Conservation (phyloP, 345 rosid genomes). For the Hibiscus trionum region DNA sequence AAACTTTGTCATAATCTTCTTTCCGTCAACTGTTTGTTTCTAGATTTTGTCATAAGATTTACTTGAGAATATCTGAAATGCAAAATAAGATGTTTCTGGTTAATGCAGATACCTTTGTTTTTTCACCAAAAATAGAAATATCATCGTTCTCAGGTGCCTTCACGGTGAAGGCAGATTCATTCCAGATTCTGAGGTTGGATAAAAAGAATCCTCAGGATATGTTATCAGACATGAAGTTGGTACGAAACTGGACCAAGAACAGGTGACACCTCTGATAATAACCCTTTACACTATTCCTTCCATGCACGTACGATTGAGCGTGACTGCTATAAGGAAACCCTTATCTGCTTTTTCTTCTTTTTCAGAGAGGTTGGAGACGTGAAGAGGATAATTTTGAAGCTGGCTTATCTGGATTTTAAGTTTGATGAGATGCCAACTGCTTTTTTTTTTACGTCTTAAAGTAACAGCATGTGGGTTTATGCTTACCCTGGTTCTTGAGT, state of each 20-base stretch:
- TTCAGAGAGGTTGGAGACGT: neutral
- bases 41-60: neutral
- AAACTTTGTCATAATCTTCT: neutral
- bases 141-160: slow-evolving; percentile 8
- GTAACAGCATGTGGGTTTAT: slow-evolving; percentile 2
- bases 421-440: slow-evolving; percentile 2
- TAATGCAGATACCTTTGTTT: neutral
- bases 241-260: neutral
- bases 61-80: neutral
- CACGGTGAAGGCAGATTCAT: slow-evolving; percentile 5
- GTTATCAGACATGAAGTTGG: neutral
- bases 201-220: neutral
- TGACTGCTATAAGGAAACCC: neutral
- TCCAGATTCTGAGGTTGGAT: neutral
- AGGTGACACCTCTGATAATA: neutral
- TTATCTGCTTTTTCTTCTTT: neutral
- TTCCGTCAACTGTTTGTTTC: neutral
- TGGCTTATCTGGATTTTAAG: neutral
- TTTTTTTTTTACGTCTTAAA: neutral
- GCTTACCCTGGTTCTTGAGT: neutral
- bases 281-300: slow-evolving; percentile 7
- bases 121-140: neutral
- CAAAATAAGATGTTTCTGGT: neutral
- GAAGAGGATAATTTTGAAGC: neutral
- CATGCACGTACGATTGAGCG: neutral